Evolutionary conservation across 2,329 filamentous ascomycete species (phyloP).

Genomic region (Monilinia fructicola): DNA sequence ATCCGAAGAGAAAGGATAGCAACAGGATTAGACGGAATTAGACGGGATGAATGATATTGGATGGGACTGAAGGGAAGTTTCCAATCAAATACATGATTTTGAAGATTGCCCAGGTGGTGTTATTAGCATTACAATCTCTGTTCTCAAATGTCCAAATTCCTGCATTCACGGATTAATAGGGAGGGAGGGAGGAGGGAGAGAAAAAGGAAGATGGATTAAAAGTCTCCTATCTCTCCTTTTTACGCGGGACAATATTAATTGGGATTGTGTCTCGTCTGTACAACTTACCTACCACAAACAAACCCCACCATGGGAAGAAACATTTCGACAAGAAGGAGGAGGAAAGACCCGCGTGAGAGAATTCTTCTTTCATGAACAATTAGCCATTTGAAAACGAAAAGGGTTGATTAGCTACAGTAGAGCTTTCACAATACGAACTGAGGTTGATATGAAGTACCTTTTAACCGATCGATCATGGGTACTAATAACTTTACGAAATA

Average conservation of each 20-base stretch:
- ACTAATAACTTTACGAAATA: not conserved
- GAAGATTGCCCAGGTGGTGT: too few relatives aligned
- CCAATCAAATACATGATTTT: not conserved
- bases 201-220: not conserved
- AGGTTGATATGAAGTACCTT: not conserved
- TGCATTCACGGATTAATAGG: not conserved
- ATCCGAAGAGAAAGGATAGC: not conserved
- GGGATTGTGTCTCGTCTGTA: not conserved
- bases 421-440: too few relatives aligned
- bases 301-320: not conserved
- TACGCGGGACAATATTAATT: not conserved
- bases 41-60: not conserved
- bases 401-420: too few relatives aligned
- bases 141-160: not conserved
- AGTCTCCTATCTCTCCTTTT: constrained; percentile 11
- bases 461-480: too few relatives aligned
- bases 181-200: too few relatives aligned
- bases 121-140: not conserved
- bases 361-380: not conserved
- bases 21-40: not conserved
- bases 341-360: constrained; percentile 14
- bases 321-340: not conserved
- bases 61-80: not conserved
- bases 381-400: not conserved
- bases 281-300: not conserved